phyloP scores from a whole-genome alignment of 1,139 yeast species.

The Hyphopichia burtonii region DNA sequence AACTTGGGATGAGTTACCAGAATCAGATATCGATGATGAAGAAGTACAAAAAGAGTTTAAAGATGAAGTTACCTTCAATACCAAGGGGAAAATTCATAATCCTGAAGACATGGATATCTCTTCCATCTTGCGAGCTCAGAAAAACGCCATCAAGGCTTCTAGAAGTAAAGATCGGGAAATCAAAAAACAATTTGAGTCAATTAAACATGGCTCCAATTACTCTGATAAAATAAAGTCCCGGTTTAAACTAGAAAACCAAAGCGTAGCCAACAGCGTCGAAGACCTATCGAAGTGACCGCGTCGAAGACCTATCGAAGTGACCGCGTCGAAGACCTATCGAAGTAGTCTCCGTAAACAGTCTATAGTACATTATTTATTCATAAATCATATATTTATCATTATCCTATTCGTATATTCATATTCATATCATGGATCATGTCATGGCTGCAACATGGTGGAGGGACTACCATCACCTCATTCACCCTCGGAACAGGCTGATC shows the following conservation, averaged over 20 bases:
- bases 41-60: conserved; percentile 41
- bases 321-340: conserved; percentile 16
- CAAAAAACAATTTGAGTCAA: conserved; percentile 28
- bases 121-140: conserved; percentile 45
- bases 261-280: conserved; percentile 25
- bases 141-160: conserved; percentile 37
- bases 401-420: too few relatives aligned
- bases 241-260: conserved; percentile 30
- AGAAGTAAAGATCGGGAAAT: conserved; percentile 38
- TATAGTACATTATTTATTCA: too few relatives aligned
- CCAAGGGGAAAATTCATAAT: conserved; percentile 31
- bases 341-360: too few relatives aligned
- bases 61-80: conserved; percentile 44
- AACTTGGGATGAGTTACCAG: conserved; percentile 60
- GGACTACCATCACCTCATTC: background rate
- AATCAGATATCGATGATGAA: conserved; percentile 38
- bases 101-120: conserved; percentile 44
- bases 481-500: conserved; percentile 14
- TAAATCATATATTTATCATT: background rate
- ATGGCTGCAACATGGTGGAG: background rate
- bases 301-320: conserved; percentile 12
- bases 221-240: conserved; percentile 14
- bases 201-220: conserved; percentile 4
- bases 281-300: conserved; percentile 14
- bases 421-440: background rate